phyloP scores from a whole-genome alignment of 2,329 filamentous ascomycete genomes.

The Pseudogymnoascus sp. region DNA sequence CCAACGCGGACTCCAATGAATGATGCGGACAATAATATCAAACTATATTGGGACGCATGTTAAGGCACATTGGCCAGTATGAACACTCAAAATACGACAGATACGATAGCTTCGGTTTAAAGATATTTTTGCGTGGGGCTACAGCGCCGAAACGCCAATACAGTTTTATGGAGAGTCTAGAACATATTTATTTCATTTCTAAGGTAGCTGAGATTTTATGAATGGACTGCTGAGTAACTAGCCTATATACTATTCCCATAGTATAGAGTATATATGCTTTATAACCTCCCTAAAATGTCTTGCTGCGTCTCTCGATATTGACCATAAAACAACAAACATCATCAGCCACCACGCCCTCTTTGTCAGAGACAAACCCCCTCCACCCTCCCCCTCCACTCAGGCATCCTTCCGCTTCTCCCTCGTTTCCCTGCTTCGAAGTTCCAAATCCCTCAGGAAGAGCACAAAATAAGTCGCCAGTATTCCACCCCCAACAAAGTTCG shows the following conservation, averaged over 20 bases:
- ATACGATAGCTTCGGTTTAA: neutral
- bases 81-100: neutral
- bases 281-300: neutral
- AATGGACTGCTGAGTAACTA: neutral
- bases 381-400: neutral
- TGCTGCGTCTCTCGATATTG: neutral
- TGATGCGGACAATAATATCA: neutral
- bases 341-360: neutral
- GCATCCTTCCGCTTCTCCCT: neutral
- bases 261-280: neutral
- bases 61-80: neutral
- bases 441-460: slow-evolving; percentile 10
- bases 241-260: neutral
- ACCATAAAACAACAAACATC: neutral
- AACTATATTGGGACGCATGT: neutral
- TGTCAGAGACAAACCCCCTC: neutral
- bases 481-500: neutral
- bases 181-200: neutral
- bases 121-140: neutral
- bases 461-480: slow-evolving; percentile 4
- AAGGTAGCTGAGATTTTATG: neutral
- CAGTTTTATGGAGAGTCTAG: neutral
- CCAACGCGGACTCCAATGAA: neutral
- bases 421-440: neutral
- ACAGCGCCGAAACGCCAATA: neutral